Conservation (phyloP, 192 early-diverging fungal species). For the Dispira simplex region DNA sequence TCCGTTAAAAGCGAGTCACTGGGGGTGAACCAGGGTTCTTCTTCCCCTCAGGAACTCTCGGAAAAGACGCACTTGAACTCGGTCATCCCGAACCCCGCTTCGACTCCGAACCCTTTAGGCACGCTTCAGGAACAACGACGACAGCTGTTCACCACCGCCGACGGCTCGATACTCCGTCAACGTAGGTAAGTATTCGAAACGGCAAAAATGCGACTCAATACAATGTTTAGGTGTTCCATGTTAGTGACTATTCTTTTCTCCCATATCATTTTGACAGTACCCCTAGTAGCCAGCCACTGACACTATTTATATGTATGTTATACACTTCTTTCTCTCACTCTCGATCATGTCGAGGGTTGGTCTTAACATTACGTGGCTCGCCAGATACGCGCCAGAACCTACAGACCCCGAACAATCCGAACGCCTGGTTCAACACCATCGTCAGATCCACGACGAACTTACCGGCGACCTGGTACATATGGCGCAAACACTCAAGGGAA, state of each 20-base stretch:
- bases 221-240: neutral
- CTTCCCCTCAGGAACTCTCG: no score
- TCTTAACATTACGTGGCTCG: neutral
- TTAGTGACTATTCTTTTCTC: neutral
- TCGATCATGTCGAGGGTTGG: neutral
- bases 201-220: no score
- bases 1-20: no score
- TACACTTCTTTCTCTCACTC: neutral
- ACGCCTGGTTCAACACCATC: slow-evolving; percentile 29
- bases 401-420: slow-evolving; percentile 14
- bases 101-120: no score
- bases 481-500: slow-evolving; percentile 30
- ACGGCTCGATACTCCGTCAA: neutral
- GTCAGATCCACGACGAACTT: slow-evolving; percentile 30
- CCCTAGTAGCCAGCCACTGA: neutral
- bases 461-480: slow-evolving; percentile 29
- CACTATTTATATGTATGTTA: neutral
- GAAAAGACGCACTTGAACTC: no score
- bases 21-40: no score
- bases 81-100: no score
- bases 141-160: neutral
- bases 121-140: neutral
- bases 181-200: neutral
- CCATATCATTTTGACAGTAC: neutral
- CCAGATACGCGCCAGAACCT: neutral